A percentile compares a stretch with the other conserved stretches of the same genome.
phyloP scores from a whole-genome alignment of 1,139 yeast genomes.

The Pneumocystis sp. region DNA sequence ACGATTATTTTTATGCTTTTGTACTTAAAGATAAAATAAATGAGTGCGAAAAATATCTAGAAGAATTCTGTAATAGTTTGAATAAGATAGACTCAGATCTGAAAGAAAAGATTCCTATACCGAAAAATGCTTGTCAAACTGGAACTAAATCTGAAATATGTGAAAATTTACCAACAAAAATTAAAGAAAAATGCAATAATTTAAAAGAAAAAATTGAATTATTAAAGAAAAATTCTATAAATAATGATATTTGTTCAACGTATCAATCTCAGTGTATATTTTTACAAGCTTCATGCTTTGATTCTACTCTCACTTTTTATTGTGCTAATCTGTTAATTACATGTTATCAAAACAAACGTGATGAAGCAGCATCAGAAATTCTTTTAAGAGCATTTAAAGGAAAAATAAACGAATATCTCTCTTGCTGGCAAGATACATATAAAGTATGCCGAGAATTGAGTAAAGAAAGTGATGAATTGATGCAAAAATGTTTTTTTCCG shows the following conservation, averaged over 20 bases:
- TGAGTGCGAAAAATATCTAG: too few relatives aligned
- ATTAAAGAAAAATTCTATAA: not conserved
- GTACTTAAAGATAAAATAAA: too few relatives aligned
- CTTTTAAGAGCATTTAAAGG: not conserved
- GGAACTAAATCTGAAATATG: too few relatives aligned
- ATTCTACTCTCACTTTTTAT: not conserved
- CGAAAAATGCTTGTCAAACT: too few relatives aligned
- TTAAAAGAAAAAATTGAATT: too few relatives aligned
- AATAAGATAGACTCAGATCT: too few relatives aligned
- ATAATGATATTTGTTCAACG: not conserved
- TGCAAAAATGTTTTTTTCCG: not conserved
- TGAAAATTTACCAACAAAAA: too few relatives aligned
- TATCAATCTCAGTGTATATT: not conserved
- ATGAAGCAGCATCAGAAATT: not conserved
- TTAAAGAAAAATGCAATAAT: too few relatives aligned
- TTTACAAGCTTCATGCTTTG: not conserved
- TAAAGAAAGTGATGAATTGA: not conserved
- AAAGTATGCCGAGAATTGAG: not conserved
- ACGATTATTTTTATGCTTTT: too few relatives aligned
- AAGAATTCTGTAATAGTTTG: too few relatives aligned
- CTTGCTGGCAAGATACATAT: not conserved
- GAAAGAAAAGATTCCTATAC: too few relatives aligned
- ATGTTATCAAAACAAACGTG: not conserved
- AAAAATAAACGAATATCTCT: not conserved
- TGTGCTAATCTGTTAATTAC: not conserved